phyloP scores from a whole-genome alignment of 192 early-diverging fungal genomes.

The Backusella australiensis region DNA sequence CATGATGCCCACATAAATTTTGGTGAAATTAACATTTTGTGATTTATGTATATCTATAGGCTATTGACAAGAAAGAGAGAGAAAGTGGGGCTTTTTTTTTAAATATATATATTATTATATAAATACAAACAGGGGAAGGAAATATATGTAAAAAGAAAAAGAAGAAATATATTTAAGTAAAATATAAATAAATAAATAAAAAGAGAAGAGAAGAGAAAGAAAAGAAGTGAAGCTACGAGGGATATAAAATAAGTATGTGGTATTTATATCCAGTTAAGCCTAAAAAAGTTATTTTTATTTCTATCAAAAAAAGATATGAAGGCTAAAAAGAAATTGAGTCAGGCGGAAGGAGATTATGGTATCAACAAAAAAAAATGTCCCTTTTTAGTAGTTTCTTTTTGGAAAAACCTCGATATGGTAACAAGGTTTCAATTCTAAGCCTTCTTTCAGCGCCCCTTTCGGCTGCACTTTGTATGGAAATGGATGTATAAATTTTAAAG shows the following conservation, averaged over 20 bases:
- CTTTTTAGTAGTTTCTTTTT: neutral
- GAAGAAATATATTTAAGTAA: conserved; percentile 1
- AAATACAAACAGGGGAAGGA: neutral
- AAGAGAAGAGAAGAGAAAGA: neutral
- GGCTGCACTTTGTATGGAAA: neutral
- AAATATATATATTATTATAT: neutral
- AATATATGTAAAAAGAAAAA: neutral
- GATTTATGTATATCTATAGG: too few relatives aligned
- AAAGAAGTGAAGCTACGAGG: neutral
- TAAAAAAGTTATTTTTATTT: neutral
- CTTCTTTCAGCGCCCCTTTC: neutral
- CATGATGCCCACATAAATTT: conserved; percentile 17
- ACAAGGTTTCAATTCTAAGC: neutral
- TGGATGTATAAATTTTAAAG: neutral
- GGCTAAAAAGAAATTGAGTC: neutral
- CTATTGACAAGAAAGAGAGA: neutral
- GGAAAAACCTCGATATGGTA: neutral
- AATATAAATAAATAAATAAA: neutral
- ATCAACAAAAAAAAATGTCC: neutral
- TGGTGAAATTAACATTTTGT: conserved; percentile 5
- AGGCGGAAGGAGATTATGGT: neutral
- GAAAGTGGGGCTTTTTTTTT: neutral
- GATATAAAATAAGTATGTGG: neutral
- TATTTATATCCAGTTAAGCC: neutral
- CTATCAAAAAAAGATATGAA: neutral